Percentiles rank a stretch among this genome's conserved stretches.
Evolutionary conservation across 164 flowering plant species (phyloP).

Genomic region (Paratinospora sagittata): DNA sequence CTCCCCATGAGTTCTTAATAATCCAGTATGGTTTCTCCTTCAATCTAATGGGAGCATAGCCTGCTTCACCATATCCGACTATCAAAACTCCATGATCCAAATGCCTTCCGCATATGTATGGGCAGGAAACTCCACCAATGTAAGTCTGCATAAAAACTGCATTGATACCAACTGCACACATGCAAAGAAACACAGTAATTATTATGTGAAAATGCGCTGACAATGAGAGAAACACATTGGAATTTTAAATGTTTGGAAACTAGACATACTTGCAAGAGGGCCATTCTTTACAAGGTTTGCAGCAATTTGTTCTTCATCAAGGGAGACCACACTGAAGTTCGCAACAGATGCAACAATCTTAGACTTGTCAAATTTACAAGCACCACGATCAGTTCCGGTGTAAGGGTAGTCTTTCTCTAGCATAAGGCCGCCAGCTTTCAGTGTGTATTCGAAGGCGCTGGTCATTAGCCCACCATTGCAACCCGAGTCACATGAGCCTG

Average conservation of each 20-base stretch:
- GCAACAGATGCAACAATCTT: constrained; percentile 78
- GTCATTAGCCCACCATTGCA: constrained; percentile 97
- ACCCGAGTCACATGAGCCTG: constrained; percentile 75
- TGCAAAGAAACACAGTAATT: constrained; percentile 8
- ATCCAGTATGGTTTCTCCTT: constrained; percentile 93
- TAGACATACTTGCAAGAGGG: constrained; percentile 74
- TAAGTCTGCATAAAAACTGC: constrained; percentile 95
- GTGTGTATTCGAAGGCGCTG: constrained; percentile 81
- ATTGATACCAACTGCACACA: constrained; percentile 81
- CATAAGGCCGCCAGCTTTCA: constrained; percentile 92
- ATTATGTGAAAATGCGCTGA: not conserved
- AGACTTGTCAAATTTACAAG: constrained; percentile 83
- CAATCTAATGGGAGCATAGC: constrained; percentile 59
- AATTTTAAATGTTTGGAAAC: not conserved
- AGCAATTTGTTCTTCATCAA: constrained; percentile 90
- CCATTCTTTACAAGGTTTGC: constrained; percentile 94
- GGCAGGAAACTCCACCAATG: constrained; percentile 86
- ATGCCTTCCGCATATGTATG: constrained; percentile 62
- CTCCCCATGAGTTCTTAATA: constrained; percentile 98
- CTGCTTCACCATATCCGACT: constrained; percentile 79
- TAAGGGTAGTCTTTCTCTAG: constrained; percentile 92
- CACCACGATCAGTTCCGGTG: constrained; percentile 65
- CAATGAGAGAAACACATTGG: not conserved
- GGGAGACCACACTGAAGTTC: constrained; percentile 88
- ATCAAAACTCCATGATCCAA: constrained; percentile 85